phyloP scores from a whole-genome alignment of 768 basidiomycete species.

The Wakefieldia striispora region DNA sequence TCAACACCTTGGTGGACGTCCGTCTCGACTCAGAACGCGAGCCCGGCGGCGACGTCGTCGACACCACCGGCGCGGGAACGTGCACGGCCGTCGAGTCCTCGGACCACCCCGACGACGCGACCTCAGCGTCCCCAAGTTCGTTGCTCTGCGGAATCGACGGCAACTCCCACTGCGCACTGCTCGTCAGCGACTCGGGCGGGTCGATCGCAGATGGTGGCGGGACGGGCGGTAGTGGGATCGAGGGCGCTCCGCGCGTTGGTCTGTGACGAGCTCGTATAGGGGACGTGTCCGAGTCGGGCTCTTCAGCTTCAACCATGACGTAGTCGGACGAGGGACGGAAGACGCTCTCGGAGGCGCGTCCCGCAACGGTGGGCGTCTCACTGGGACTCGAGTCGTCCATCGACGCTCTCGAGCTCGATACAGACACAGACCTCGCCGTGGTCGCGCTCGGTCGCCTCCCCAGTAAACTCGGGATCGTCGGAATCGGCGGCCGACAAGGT shows the following conservation, averaged over 20 bases:
- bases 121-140: constrained; percentile 49
- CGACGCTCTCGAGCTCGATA: constrained; percentile 39
- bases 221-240: constrained; percentile 33
- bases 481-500: constrained; percentile 38
- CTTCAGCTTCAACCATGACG: constrained; percentile 59
- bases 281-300: constrained; percentile 36
- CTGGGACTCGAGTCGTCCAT: constrained; percentile 24
- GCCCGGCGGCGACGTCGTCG: background rate
- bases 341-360: background rate
- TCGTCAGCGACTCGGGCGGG: constrained; percentile 35
- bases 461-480: constrained; percentile 32
- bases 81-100: constrained; percentile 48
- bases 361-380: constrained; percentile 5
- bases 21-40: constrained; percentile 13
- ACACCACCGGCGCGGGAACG: constrained; percentile 19
- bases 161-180: constrained; percentile 61
- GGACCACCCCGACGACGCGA: constrained; percentile 60
- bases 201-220: constrained; percentile 38
- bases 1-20: constrained; percentile 7
- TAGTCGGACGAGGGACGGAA: constrained; percentile 46
- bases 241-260: constrained; percentile 26
- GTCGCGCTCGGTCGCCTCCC: constrained; percentile 40
- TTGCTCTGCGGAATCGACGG: constrained; percentile 55
- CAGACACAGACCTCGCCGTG: constrained; percentile 22
- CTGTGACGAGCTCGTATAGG: constrained; percentile 39